phyloP scores from a whole-genome alignment of 495 filamentous ascomycete species.

The Darksidea phi region DNA sequence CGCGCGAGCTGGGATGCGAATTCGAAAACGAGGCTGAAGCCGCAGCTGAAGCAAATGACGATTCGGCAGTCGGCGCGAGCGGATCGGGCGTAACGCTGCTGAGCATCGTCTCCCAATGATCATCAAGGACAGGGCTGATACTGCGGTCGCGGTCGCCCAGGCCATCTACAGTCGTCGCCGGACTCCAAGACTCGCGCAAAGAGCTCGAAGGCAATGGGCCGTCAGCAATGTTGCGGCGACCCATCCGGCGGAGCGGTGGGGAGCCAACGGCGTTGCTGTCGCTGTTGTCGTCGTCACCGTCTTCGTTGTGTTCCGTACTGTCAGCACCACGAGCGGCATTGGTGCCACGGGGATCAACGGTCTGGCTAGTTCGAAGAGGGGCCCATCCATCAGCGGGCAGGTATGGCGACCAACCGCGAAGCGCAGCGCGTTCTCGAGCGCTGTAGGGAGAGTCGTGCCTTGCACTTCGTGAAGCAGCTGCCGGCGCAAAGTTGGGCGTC shows the following conservation, averaged over 20 bases:
- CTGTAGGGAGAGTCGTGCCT: neutral
- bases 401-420: conserved; percentile 7
- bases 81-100: conserved; percentile 78
- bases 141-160: conserved; percentile 82
- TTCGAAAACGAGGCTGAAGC: conserved; percentile 51
- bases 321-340: too few species aligned
- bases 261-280: conserved; percentile 31
- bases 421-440: neutral
- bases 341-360: too few species aligned
- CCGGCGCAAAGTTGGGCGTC: conserved; percentile 37
- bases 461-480: conserved; percentile 14
- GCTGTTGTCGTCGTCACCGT: conserved; percentile 19
- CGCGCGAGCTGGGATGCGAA: conserved; percentile 38
- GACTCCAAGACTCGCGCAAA: conserved; percentile 38
- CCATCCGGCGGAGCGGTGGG: conserved; percentile 39
- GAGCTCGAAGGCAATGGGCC: conserved; percentile 31
- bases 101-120: conserved; percentile 75
- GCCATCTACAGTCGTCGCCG: conserved; percentile 57
- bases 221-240: conserved; percentile 36
- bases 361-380: too few species aligned
- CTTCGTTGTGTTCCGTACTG: neutral
- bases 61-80: conserved; percentile 72
- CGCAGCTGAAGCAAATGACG: conserved; percentile 72
- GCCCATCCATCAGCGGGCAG: too few species aligned
- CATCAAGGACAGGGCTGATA: conserved; percentile 65